Evolutionary conservation across 2,329 filamentous ascomycete species (phyloP).

Genomic region (Fusarium austroafricanum): DNA sequence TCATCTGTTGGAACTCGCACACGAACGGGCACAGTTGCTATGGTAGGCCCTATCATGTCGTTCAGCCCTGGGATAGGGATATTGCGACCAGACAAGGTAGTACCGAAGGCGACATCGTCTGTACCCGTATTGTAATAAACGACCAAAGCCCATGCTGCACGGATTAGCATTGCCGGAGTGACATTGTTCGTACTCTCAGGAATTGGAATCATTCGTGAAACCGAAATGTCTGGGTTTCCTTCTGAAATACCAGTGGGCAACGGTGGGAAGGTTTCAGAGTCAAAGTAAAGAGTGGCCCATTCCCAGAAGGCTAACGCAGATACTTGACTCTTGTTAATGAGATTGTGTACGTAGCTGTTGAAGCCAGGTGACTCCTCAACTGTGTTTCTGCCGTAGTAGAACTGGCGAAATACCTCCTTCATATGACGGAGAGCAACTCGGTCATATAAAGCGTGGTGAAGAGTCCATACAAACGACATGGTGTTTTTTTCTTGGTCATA

Average conservation of each 20-base stretch:
- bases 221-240: constrained; percentile 1
- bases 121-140: constrained; percentile 55
- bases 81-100: constrained; percentile 56
- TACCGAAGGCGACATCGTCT: constrained; percentile 56
- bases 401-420: constrained; percentile 1
- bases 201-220: not conserved
- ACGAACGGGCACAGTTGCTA: not conserved
- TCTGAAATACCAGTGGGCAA: constrained; percentile 4
- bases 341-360: not conserved
- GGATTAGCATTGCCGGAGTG: constrained; percentile 5
- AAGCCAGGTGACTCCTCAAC: not conserved
- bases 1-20: not conserved
- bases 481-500: not conserved
- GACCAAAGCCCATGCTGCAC: constrained; percentile 2
- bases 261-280: constrained; percentile 6
- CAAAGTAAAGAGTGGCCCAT: constrained; percentile 12
- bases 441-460: constrained; percentile 18
- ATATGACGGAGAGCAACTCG: constrained; percentile 9
- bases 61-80: constrained; percentile 18
- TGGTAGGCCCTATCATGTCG: constrained; percentile 2
- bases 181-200: not conserved
- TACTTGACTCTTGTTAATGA: constrained; percentile 3
- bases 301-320: constrained; percentile 16
- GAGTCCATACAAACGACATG: constrained; percentile 6
- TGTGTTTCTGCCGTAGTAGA: not conserved